These are phyloP conservation scores for Ophiocordyceps camponoti-floridani DNA, from an alignment of 2,329 filamentous ascomycete species.

Conservation along the genomic window DNA sequence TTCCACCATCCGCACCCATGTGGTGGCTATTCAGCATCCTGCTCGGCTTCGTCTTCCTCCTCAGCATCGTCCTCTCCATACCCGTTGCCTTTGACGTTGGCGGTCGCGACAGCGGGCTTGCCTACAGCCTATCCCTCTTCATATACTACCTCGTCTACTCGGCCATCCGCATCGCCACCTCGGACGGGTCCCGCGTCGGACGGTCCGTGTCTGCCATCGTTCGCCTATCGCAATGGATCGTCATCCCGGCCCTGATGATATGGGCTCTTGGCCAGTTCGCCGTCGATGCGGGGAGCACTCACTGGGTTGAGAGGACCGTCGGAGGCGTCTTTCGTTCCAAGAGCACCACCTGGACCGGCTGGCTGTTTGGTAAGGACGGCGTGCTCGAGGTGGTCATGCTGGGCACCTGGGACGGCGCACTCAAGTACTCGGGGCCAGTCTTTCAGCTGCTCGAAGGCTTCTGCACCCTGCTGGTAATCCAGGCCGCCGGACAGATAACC, in stretches of 20 bases:
- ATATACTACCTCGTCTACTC: conserved; percentile 86
- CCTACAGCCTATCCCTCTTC: conserved; percentile 79
- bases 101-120: conserved; percentile 81
- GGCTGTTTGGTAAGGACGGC: conserved; percentile 76
- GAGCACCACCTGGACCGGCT: conserved; percentile 55
- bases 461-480: conserved; percentile 88
- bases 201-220: conserved; percentile 52
- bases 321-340: conserved; percentile 43
- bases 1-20: conserved; percentile 37
- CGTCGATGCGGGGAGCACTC: conserved; percentile 59
- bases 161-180: conserved; percentile 59
- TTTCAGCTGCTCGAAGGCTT: conserved; percentile 95
- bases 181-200: conserved; percentile 59
- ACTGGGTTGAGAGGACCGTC: conserved; percentile 72
- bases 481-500: conserved; percentile 85
- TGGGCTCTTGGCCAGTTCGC: conserved; percentile 94
- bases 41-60: conserved; percentile 70
- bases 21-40: conserved; percentile 64
- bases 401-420: conserved; percentile 71
- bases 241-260: conserved; percentile 74
- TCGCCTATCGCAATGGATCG: conserved; percentile 65
- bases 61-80: conserved; percentile 87
- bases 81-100: conserved; percentile 97
- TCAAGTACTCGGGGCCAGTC: conserved; percentile 81
- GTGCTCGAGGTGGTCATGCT: conserved; percentile 65